Evolutionary conservation across 345 rosid species (phyloP).

Genomic region (Ceriops tagal): DNA sequence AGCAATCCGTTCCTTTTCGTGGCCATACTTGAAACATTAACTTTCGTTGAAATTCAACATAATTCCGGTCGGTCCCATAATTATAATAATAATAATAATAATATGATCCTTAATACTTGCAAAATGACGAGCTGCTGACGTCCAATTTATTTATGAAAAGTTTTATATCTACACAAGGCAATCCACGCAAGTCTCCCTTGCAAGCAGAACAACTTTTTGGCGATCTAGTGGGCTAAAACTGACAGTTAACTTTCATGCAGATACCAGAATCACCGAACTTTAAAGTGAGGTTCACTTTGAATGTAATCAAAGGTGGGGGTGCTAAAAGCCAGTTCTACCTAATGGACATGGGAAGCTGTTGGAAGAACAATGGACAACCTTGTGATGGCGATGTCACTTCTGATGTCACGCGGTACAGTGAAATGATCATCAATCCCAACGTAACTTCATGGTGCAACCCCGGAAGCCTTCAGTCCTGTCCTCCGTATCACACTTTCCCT

Average conservation of each 20-base stretch:
- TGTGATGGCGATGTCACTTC: slow-evolving; percentile 26
- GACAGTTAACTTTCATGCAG: slow-evolving; percentile 5
- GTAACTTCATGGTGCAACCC: slow-evolving; percentile 26
- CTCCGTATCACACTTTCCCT: slow-evolving; percentile 26
- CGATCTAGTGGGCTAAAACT: background rate
- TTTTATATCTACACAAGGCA: background rate
- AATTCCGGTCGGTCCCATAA: background rate
- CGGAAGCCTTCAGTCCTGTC: slow-evolving; percentile 17
- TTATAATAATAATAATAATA: too few species aligned
- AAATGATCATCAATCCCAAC: slow-evolving; percentile 26
- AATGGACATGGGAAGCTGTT: slow-evolving; percentile 29
- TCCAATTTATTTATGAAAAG: too few species aligned
- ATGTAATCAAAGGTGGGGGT: slow-evolving; percentile 25
- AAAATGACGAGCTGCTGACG: too few species aligned
- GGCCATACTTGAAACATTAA: too few species aligned
- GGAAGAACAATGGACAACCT: slow-evolving; percentile 30
- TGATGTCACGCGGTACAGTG: slow-evolving; percentile 26
- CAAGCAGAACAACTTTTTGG: slow-evolving; percentile 7
- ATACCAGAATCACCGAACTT: slow-evolving; percentile 32
- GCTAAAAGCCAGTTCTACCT: slow-evolving; percentile 28
- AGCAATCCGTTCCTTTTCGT: background rate
- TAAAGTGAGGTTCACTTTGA: slow-evolving; percentile 26
- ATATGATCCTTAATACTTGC: too few species aligned
- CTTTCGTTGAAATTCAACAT: background rate
- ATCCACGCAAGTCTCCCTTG: background rate